phyloP scores from a whole-genome alignment of 2,329 filamentous ascomycete species.

The Fusarium secorum region DNA sequence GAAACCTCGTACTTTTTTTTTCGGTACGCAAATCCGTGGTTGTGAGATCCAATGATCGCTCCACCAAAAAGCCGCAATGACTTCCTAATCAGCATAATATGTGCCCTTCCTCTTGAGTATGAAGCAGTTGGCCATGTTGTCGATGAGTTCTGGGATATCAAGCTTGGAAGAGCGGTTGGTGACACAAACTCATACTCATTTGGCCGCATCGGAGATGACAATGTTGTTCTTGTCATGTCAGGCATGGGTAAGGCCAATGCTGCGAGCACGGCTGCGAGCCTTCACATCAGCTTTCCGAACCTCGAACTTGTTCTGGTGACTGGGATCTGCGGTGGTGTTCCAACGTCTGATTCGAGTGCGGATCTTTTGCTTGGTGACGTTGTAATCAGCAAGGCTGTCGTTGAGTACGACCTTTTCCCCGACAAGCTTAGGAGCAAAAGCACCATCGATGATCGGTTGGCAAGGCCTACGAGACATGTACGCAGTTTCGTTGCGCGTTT shows the following conservation, averaged over 20 bases:
- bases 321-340: slow-evolving; percentile 53
- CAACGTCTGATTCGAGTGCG: too few relatives aligned
- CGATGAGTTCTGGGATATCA: slow-evolving; percentile 44
- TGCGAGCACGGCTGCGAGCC: slow-evolving; percentile 34
- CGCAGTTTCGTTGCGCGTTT: too few relatives aligned
- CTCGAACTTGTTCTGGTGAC: slow-evolving; percentile 49
- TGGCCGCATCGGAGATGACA: slow-evolving; percentile 41
- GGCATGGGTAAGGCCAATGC: slow-evolving; percentile 44
- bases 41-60: background rate
- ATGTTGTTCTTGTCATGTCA: slow-evolving; percentile 44
- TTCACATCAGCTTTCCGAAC: slow-evolving; percentile 46
- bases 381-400: slow-evolving; percentile 42
- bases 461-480: too few relatives aligned
- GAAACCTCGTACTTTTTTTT: too few relatives aligned
- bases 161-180: too few relatives aligned
- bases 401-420: too few relatives aligned
- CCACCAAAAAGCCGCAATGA: slow-evolving; percentile 5
- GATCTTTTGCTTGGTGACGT: slow-evolving; percentile 52
- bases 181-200: too few relatives aligned
- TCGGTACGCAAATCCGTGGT: too few relatives aligned
- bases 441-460: too few relatives aligned
- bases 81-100: slow-evolving; percentile 42
- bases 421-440: too few relatives aligned
- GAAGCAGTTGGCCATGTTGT: too few relatives aligned
- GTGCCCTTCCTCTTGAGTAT: too few relatives aligned